Evolutionary conservation across 2,329 filamentous ascomycete species (phyloP), one percentile per base, ranked within the genome.

Genomic region (Diplodia scrobiculata): DNA sequence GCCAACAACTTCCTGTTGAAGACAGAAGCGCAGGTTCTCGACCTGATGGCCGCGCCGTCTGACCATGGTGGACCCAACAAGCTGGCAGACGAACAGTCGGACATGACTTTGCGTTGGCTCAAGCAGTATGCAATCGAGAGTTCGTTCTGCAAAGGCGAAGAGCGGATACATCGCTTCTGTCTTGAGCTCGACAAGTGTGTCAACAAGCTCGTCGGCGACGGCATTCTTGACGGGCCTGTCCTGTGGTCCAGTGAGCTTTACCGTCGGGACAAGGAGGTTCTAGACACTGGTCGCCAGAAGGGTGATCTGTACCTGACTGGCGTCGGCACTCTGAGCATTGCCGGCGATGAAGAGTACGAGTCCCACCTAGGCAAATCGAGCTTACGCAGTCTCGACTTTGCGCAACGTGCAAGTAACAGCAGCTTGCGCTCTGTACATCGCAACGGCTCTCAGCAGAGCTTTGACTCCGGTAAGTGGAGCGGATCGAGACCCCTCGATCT

Each of bases 21-120:
- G 71, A 89, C 90, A 0, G 92, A 96, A 77, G 88, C 89, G 6
- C 92, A 97, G 74, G 87, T 95, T 52, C 87, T 97, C 75, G 92
- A 97, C 68, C 85, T 97, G 13, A 84, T 98, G 74, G 92, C 93
- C 34, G 92, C 92, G 5, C 83, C 86, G 0, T 88, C 90, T 66
- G 91, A 91, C 63, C 91, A 96, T 71, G 94, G 93, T 13, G 94
- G 95, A 0, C 91, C 92, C 0, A 96, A 96, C 76, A 99, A 99
- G 77, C 84, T 99, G 13, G 93, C 91, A n/a, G 94, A 98, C 74
- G 92, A 97, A 65, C 95, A 98, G 76, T 89, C 93, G 0, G 91
- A 96, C 62, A 88, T 92, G 70, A 97, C 92, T 0, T 81, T 85
- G 21, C 86, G 87, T 66, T 99, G 94, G 92, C 82, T 98, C 63